Percentiles rank a stretch among this genome's conserved stretches.
phyloP scores from a whole-genome alignment of 768 basidiomycete genomes.

The Pleurotus platypus region DNA sequence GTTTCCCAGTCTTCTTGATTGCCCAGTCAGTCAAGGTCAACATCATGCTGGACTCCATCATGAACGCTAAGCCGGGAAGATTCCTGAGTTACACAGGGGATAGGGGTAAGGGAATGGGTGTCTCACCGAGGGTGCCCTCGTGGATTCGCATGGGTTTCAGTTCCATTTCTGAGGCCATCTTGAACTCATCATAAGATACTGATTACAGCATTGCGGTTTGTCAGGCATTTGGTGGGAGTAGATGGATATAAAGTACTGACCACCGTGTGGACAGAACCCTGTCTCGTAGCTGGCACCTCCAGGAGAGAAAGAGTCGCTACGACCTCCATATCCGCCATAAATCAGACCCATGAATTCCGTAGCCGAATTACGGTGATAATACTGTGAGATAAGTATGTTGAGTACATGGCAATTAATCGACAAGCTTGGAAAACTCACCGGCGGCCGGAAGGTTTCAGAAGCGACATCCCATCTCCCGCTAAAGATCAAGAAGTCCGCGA shows the following conservation, averaged over 20 bases:
- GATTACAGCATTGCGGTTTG: background rate
- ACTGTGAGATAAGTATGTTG: slow-evolving; percentile 27
- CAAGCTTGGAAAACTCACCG: slow-evolving; percentile 29
- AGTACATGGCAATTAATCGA: background rate
- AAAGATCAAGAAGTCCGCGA: slow-evolving; percentile 65
- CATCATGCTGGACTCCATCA: slow-evolving; percentile 64
- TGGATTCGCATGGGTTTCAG: slow-evolving; percentile 47
- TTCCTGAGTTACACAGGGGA: background rate
- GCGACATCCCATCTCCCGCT: slow-evolving; percentile 65
- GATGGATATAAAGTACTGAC: slow-evolving; percentile 24
- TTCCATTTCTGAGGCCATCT: slow-evolving; percentile 51
- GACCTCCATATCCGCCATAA: slow-evolving; percentile 60
- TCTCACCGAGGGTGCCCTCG: slow-evolving; percentile 48
- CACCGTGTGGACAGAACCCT: slow-evolving; percentile 64
- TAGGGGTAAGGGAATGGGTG: background rate
- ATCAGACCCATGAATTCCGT: slow-evolving; percentile 66
- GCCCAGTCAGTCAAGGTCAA: slow-evolving; percentile 64
- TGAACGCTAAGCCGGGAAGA: slow-evolving; percentile 37
- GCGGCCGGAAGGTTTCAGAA: slow-evolving; percentile 54
- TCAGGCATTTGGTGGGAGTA: background rate
- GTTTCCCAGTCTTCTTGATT: slow-evolving; percentile 53
- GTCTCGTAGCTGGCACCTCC: slow-evolving; percentile 62
- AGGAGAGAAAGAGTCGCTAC: slow-evolving; percentile 59
- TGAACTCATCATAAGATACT: slow-evolving; percentile 62
- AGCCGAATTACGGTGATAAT: slow-evolving; percentile 61